phyloP scores from a whole-genome alignment of 306 rosid genomes.

The Lathyrus sativus region DNA sequence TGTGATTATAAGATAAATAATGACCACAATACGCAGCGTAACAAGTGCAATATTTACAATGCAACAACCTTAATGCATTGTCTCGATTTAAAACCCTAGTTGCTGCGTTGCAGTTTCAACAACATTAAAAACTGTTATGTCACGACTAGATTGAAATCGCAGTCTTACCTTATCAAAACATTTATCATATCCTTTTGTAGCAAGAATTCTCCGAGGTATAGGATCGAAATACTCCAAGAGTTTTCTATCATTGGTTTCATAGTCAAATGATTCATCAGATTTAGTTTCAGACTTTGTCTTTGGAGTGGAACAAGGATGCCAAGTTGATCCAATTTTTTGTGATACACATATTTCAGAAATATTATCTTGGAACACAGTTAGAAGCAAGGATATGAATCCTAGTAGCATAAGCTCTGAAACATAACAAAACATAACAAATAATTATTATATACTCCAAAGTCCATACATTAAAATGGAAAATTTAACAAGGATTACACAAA shows the following conservation, averaged over 20 bases:
- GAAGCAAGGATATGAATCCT: slow-evolving; percentile 43
- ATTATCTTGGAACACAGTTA: slow-evolving; percentile 42
- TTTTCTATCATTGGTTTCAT: slow-evolving; percentile 25
- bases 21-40: no score
- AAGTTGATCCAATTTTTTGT: slow-evolving; percentile 16
- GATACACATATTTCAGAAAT: slow-evolving; percentile 41
- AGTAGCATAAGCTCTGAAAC: slow-evolving; percentile 45
- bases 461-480: background rate
- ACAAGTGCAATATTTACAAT: no score
- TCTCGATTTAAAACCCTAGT: background rate
- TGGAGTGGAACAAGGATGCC: slow-evolving; percentile 43
- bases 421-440: background rate
- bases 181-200: slow-evolving; percentile 45
- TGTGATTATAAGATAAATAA: background rate
- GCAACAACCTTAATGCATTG: no score
- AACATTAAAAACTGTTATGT: background rate
- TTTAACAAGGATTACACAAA: background rate
- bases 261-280: background rate
- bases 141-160: background rate
- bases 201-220: slow-evolving; percentile 40
- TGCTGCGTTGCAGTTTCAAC: background rate
- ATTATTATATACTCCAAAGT: background rate
- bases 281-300: background rate
- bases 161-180: slow-evolving; percentile 35
- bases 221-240: slow-evolving; percentile 31